phyloP scores from a whole-genome alignment of 441 rosid genomes.

The Populus hybrid region DNA sequence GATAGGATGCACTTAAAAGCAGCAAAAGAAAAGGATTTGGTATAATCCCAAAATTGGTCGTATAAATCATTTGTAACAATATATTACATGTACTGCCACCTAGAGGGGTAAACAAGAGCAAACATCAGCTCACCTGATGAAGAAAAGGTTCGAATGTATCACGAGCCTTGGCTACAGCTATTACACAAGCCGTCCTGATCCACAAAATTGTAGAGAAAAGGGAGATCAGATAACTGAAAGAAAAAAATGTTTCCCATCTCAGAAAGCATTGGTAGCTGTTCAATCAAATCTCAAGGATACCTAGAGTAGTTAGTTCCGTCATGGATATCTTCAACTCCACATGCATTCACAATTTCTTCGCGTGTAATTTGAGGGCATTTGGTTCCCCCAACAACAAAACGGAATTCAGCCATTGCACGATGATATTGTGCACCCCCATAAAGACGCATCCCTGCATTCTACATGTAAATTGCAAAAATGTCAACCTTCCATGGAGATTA shows the following conservation, averaged over 20 bases:
- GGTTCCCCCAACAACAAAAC: constrained; percentile 86
- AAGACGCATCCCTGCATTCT: constrained; percentile 98
- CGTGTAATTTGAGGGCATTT: constrained; percentile 94
- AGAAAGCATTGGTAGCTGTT: not conserved
- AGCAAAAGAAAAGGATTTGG: not conserved
- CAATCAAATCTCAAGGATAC: constrained; percentile 29
- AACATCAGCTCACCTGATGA: constrained; percentile 57
- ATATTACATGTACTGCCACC: not conserved
- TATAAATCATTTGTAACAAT: not conserved
- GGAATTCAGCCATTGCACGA: constrained; percentile 98
- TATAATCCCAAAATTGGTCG: not conserved
- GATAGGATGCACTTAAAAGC: not conserved
- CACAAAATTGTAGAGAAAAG: not conserved
- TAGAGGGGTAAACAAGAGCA: not conserved
- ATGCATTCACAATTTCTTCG: constrained; percentile 96
- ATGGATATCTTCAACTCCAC: constrained; percentile 98
- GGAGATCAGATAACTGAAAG: not conserved
- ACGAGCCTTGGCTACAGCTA: constrained; percentile 97
- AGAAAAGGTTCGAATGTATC: constrained; percentile 96
- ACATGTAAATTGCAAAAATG: constrained; percentile 20
- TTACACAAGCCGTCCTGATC: constrained; percentile 90
- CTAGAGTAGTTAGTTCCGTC: constrained; percentile 98
- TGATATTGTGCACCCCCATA: constrained; percentile 98
- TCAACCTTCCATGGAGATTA: constrained; percentile 1
- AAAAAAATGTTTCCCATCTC: not conserved